A percentile compares a stretch with the other conserved stretches of the same genome.
Conservation (phyloP, 768 basidiomycete genomes). For the Daedalea quercina region DNA sequence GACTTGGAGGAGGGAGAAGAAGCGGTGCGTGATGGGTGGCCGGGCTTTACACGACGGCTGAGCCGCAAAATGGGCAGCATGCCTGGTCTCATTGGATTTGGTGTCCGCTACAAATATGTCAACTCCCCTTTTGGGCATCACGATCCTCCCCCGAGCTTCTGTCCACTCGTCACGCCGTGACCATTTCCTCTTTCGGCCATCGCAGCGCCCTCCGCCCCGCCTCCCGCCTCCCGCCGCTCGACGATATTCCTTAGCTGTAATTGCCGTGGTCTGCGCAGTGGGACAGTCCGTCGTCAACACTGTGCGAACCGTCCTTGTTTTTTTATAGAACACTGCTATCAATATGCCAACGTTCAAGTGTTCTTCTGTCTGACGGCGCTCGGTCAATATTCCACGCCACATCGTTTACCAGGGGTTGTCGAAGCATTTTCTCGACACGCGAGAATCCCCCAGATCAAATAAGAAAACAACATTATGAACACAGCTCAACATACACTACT, state of each 20-base stretch:
- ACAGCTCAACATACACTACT: background rate
- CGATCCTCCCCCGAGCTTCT: slow-evolving; percentile 15
- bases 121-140: slow-evolving; percentile 16
- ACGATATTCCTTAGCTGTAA: background rate
- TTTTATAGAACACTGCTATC: background rate
- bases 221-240: background rate
- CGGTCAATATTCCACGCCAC: slow-evolving; percentile 3
- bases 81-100: slow-evolving; percentile 19
- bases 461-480: background rate
- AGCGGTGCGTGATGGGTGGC: slow-evolving; percentile 12
- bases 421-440: too few species aligned
- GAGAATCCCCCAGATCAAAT: too few species aligned
- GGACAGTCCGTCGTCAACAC: too few species aligned
- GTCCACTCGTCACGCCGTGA: slow-evolving; percentile 17
- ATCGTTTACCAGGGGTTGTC: background rate
- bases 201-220: slow-evolving; percentile 9
- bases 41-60: slow-evolving; percentile 17
- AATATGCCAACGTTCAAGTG: background rate
- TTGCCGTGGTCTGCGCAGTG: too few species aligned
- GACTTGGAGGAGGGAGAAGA: slow-evolving; percentile 1
- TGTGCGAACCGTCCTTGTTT: too few species aligned
- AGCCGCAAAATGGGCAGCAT: slow-evolving; percentile 18
- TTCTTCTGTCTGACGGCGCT: background rate
- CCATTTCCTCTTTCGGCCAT: slow-evolving; percentile 2
- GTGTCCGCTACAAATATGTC: slow-evolving; percentile 21